Evolutionary conservation across 1,284 basidiomycete species (phyloP).

Genomic region (Inonotus hispidus): DNA sequence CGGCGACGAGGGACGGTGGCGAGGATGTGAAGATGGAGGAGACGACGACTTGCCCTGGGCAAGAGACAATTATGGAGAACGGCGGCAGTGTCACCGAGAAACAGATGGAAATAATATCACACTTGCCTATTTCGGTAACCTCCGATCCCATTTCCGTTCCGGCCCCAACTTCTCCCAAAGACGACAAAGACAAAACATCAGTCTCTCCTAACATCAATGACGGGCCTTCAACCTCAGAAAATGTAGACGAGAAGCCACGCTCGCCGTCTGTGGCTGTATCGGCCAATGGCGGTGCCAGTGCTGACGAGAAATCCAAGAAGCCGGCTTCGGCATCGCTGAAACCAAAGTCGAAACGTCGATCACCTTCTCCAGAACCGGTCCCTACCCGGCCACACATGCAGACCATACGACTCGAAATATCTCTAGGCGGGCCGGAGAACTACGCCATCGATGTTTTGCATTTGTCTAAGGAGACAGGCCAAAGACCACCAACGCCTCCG

Average conservation of each 20-base stretch:
- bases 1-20: neutral
- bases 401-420: conserved; percentile 65
- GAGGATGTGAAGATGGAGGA: neutral
- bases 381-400: conserved; percentile 48
- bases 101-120: neutral
- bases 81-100: neutral
- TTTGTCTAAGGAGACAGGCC: conserved; percentile 58
- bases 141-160: neutral
- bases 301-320: conserved; percentile 17
- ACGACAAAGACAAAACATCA: neutral
- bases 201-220: neutral
- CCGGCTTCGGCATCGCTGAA: conserved; percentile 30
- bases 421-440: conserved; percentile 63
- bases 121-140: neutral
- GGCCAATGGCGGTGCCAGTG: neutral
- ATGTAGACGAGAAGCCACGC: neutral
- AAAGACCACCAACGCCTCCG: conserved; percentile 53
- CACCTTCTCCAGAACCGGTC: conserved; percentile 54
- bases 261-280: neutral
- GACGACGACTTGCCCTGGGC: neutral
- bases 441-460: conserved; percentile 64
- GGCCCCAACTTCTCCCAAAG: neutral
- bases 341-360: conserved; percentile 46
- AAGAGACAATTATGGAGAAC: neutral
- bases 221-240: neutral